Base-by-base conservation (phyloP, 345 rosid species). In the Diplotaxis tenuifolia region DNA sequence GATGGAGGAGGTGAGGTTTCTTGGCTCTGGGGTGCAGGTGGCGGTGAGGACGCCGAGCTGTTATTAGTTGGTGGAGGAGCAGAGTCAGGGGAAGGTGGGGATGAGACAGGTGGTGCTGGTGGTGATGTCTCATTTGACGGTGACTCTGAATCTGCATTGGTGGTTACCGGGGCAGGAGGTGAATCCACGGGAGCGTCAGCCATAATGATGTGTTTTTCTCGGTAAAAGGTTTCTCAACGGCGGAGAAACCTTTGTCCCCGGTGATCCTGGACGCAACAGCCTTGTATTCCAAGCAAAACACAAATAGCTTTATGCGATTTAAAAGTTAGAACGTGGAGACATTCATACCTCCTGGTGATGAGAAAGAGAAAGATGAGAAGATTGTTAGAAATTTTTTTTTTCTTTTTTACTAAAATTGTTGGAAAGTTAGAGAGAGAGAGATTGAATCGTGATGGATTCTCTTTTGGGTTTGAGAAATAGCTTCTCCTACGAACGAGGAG, bases 221-320 rank as follows among this genome's bases (percentile, higher is more conserved):
- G 74, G 69, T 62, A 65, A 70, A 76, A 53, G 67, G 71, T 76
- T 76, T 76, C 75, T 76, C 75, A 76, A 70, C 55, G 55, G 67
- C 49, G 71, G 80, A 76, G 75, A 76, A 76, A 70, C 75, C 80
- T 65, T 63, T 28, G 49, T 65, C 59, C 75, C 67, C 67, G 47
- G 71, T 34, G 67, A 64, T 70, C 67, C 20, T 57, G 8, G 59
- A 64, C 20, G 47, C 36, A 65, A 58, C 27, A 71, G 63, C 58
- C 73, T 66, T 59, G 79, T 32, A 8, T 34, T 12, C 25, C 75
- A 65, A 65, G 72, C 38, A 71, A 77, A 57, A 58, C 49, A 8
- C 25, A 65, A 58, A 42, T 42, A 42, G 49, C 49, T 42, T 14
- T 42, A 42, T 42, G 49, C 2, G 16, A 42, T 14, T 7, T 7